Evolutionary conservation across 192 early-diverging fungal genomes (phyloP), one percentile per base, ranked within the genome.

Genomic region (Linnemannia hyalina): DNA sequence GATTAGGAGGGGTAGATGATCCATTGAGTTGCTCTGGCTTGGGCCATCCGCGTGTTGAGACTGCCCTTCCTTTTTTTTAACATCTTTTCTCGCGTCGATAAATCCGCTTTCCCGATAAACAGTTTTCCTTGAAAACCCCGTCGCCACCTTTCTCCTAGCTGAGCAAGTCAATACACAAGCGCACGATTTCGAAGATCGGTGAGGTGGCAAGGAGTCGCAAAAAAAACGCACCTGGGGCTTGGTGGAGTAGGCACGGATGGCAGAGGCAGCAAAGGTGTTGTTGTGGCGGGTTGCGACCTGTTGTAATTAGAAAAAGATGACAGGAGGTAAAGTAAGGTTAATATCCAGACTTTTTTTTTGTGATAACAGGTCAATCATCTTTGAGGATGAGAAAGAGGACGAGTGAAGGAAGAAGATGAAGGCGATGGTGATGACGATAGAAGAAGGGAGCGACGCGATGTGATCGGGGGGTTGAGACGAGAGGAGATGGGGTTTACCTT

Each of bases 151-250:
- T 20, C 16, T 52, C 18, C 15, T 52, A 18, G 49, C 18, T 0
- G 49, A 52, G 16, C 49, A 52, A 5, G 20, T 20, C 49, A 52
- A 52, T 1, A 20, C 18, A 52, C 49, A 52, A 22, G 49, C 49
- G 18, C 20, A 52, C 49, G 49, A 52, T 52, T 22, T 2, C 13
- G 44, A 52, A 22, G 49, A 18, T 22, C 20, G 49, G 18, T 20
- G 26, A 65, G 44, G 8, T n/a, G 26, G 32, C n/a, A 26, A 35
- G 26, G 60, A 13, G 26, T 65, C n/a, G 60, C 13, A 60, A n/a
- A 11, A n/a, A n/a, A 65, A 44, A 85, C 83, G 83, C 83, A 91
- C 91, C 91, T 90, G 83, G 82, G 82, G 80, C 88, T 91, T 89
- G 83, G 91, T 89, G 71, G 91, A 81, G 72, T 90, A 91, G 73